Percentiles rank a stretch among this genome's conserved stretches.
These are phyloP conservation scores for Hirsutella minnesotensis DNA, from an alignment of 2,329 filamentous ascomycete genomes.

Conservation along the genomic window DNA sequence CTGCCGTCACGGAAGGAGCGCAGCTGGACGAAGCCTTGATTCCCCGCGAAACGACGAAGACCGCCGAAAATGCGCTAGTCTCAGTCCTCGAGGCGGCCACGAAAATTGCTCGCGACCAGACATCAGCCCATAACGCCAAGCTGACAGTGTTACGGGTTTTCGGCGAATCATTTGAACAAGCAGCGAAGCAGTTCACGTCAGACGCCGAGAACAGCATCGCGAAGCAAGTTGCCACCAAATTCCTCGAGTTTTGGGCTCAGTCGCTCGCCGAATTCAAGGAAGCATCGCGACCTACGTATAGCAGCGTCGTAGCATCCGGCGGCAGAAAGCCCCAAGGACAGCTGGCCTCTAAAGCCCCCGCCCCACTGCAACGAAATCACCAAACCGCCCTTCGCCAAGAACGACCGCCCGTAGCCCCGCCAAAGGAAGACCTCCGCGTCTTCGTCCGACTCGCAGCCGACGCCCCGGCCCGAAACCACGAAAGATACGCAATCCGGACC, in stretches of 20 bases:
- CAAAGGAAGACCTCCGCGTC: not conserved
- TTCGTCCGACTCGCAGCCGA: not conserved
- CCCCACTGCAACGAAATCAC: too few species aligned
- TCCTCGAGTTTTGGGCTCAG: too few species aligned
- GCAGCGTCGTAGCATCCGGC: too few species aligned
- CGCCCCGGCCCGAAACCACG: not conserved
- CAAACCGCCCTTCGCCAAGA: too few species aligned
- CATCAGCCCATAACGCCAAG: not conserved
- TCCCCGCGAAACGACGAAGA: not conserved
- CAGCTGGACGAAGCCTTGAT: not conserved
- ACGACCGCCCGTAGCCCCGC: too few species aligned
- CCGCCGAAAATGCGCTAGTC: not conserved
- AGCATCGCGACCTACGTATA: too few species aligned
- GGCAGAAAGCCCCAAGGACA: too few species aligned
- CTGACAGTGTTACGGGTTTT: not conserved
- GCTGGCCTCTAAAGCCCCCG: too few species aligned
- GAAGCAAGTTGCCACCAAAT: too few species aligned
- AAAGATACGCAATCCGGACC: not conserved
- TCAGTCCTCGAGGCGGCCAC: not conserved
- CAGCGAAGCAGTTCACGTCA: not conserved
- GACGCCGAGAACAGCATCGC: too few species aligned
- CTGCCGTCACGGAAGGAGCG: not conserved
- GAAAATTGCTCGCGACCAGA: not conserved
- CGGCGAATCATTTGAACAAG: not conserved
- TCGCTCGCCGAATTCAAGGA: too few species aligned